Evolutionary conservation across 495 filamentous ascomycete species (phyloP), one percentile per base, ranked within the genome.

Genomic region (Annulohypoxylon stygium): DNA sequence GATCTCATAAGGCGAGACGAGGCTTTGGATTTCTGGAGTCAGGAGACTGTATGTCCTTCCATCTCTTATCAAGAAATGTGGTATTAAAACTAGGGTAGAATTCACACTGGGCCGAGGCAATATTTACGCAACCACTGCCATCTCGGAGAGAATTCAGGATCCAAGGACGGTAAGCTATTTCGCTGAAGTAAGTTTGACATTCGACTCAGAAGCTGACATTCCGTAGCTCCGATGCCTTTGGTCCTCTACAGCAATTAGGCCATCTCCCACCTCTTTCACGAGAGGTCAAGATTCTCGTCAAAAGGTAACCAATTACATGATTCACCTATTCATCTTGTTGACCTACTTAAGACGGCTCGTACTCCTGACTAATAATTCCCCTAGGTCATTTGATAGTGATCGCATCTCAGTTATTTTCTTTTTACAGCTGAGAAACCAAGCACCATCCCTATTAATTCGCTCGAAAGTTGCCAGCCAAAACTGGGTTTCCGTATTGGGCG

Each of bases 61-160:
- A 8, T 11, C 47, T 43, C 51, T n/a, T 55, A 18, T 26, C 12
- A 4, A 23, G 18, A 25, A 5, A 8, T 20, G 11, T 57, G 45
- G n/a, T 59, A 68, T 61, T 73, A 25, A 74, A 34, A 18, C 2
- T 37, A n/a, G 26, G 16, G 36, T 20, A 82, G 80, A 74, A 76
- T 54, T 69, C 75, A 25, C 84, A 86, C 67, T 89, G 87, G 87
- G 86, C 87, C 26, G 84, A 89, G 71, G 82, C 86, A 16, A 87
- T 89, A 30, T 89, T 89, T 64, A 86, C 86, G 4, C 79, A 86
- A 4, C 84, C 83, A 0, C 77, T 86, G 48, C 83, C 85, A 8
- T 83, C 84, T 16, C 78, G 84, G 14, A 86, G 86, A 45, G 81
- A 82, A 25, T 73, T 88, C 67, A 86, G 83, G 69, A 78, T 83